Evolutionary conservation across 2,329 filamentous ascomycete genomes (phyloP), one percentile per base, ranked within the genome.

Genomic region (Fusarium euwallaceae): DNA sequence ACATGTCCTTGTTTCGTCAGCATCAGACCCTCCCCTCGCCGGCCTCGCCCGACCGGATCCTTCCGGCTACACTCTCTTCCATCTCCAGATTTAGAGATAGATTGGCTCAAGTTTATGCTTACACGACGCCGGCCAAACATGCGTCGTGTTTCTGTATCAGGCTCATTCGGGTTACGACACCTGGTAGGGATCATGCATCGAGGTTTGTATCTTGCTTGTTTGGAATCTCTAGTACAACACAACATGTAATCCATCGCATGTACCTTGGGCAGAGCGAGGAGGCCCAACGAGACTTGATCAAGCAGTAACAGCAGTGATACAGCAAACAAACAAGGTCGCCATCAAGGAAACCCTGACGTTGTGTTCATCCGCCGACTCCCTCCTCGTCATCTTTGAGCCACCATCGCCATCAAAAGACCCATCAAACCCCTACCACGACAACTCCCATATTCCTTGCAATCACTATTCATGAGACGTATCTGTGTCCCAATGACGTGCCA

Each of bases 191-290:
- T 53, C 48, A 53, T 53, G 17, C 48, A 53, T 53, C 27, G 48
- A 43, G 24, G 41, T 51, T 48, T 62, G 41, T 62, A 62, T 48
- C 29, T 51, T 51, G 29, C 41, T 63, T 63, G 34, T 24, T 55
- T 63, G 22, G 45, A 55, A 53, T 63, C 61, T 63, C 61, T 55
- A 55, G 34, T 63, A 55, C 45, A 55, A 20, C 61, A 55, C 45
- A 53, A 16, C 61, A 63, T 63, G 45, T 51, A 51, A 53, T 53
- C 48, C 48, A 53, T 63, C 16, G 53, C 48, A 64, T 58, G 55
- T 34, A 32, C 29, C 20, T n/a, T 43, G 39, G 55, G 32, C 56
- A 62, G 61, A 43, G 36, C 55, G 45, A 55, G 27, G 29, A 14
- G 29, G 27, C 24, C 20, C 34, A 41, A 22, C 48, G n/a, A 20